Evolutionary conservation across 768 basidiomycete genomes (phyloP), one percentile per base, ranked within the genome.

Genomic region (Hortiboletus flavorubellus): DNA sequence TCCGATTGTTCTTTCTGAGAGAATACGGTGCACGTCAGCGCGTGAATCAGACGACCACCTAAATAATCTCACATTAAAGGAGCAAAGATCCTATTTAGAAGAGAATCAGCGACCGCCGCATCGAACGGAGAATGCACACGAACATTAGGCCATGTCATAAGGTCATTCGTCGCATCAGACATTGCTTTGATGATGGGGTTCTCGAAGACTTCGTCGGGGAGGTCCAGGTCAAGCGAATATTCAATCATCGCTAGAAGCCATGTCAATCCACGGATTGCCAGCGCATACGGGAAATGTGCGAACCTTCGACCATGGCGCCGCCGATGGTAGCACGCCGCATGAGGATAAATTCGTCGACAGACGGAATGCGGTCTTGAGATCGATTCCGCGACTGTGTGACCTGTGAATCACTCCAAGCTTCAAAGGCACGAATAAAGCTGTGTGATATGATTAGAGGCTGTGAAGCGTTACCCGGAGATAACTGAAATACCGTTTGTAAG

Each of bases 111-210:
- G 1, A 40, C 30, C 0, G 30, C 47, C 35, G 14, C 55, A 39
- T 53, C 34, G 7, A n/a, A 49, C 43, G 40, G 54, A 55, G 38
- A 46, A 21, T 9, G 46, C 8, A 14, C 6, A 72, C 73, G 8
- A 23, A 74, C 73, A 40, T 74, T 74, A n/a, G 73, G 73, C 73
- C 73, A 74, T 2, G 73, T 75, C 73, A 74, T 75, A 16, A 74
- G 69, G 51, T 74, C 73, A 15, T 57, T 74, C 0, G 71, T 73
- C n/a, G 72, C 73, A n/a, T 74, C 67, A 38, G 73, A 74, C 73
- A 74, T 73, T 18, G 63, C 70, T 54, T 60, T 58, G 7, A 74
- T 64, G 18, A 72, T 64, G 3, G 73, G 68, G 46, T 60, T 65
- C 35, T 71, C 67, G 54, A 75, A 74, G 5, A 74, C 72, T 26